Percentiles rank a stretch among this genome's conserved stretches.
Conservation (phyloP, 495 filamentous ascomycete species). For the Xylona heveae region DNA sequence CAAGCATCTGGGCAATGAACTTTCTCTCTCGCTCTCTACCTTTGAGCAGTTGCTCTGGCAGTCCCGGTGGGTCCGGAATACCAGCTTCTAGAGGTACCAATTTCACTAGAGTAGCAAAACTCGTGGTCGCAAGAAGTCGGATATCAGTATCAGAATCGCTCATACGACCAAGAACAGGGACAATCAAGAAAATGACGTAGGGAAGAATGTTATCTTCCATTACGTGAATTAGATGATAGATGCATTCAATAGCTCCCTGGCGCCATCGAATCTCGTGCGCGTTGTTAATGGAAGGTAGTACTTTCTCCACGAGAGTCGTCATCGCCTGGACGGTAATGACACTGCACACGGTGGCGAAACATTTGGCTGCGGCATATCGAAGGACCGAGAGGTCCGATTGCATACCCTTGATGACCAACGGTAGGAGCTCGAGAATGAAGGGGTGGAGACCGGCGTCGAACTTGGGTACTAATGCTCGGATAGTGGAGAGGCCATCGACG, state of each 20-base stretch:
- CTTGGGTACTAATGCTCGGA: constrained; percentile 74
- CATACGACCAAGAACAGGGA: constrained; percentile 97
- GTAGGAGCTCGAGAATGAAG: constrained; percentile 64
- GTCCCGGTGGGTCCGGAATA: constrained; percentile 86
- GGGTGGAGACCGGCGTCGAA: constrained; percentile 49
- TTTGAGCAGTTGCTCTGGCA: constrained; percentile 68
- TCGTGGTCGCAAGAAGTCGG: constrained; percentile 83
- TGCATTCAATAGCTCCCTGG: constrained; percentile 81
- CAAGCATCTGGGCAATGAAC: constrained; percentile 91
- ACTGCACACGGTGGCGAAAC: constrained; percentile 90
- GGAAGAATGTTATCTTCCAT: constrained; percentile 94
- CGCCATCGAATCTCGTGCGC: constrained; percentile 64
- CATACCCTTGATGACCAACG: constrained; percentile 68
- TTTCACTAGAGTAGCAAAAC: constrained; percentile 91
- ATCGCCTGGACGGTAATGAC: constrained; percentile 86
- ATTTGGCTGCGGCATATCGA: constrained; percentile 91
- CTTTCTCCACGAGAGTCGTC: constrained; percentile 85
- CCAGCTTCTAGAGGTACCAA: constrained; percentile 97
- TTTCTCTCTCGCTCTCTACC: constrained; percentile 84
- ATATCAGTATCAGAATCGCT: constrained; percentile 95
- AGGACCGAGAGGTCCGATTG: constrained; percentile 76
- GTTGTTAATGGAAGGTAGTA: constrained; percentile 77
- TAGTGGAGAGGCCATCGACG: constrained; percentile 79
- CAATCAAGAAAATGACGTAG: constrained; percentile 96
- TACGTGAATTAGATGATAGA: constrained; percentile 81